Percentiles rank a stretch among this genome's conserved stretches.
Conservation (phyloP, 495 filamentous ascomycete genomes). For the Talaromyces proteolyticus region DNA sequence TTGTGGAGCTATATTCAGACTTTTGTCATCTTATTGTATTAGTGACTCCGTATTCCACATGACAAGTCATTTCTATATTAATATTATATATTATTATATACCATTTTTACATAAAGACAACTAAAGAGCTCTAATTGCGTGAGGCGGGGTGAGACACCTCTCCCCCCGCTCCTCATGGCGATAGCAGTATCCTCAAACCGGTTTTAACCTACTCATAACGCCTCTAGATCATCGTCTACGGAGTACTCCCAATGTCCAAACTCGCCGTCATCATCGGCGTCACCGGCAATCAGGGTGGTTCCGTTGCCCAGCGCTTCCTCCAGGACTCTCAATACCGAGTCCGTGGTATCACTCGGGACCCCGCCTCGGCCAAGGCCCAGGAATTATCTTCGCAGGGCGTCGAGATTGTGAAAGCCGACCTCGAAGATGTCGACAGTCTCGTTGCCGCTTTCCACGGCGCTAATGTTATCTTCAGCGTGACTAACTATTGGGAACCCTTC, state of each 20-base stretch:
- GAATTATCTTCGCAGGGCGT: conserved; percentile 27
- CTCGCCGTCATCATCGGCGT: conserved; percentile 33
- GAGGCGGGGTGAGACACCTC: no score
- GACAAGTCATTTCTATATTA: no score
- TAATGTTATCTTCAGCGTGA: conserved; percentile 43
- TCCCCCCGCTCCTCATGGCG: not conserved
- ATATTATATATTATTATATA: no score
- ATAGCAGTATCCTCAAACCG: not conserved
- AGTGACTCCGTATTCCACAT: no score
- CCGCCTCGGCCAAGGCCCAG: conserved; percentile 23
- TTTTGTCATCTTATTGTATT: no score
- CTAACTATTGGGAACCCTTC: conserved; percentile 44
- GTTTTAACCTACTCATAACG: not conserved
- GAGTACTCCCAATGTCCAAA: conserved; percentile 7
- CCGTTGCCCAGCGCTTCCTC: conserved; percentile 26
- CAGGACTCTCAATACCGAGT: conserved; percentile 27
- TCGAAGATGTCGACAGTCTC: conserved; percentile 32
- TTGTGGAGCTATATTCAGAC: no score
- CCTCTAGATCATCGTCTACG: not conserved
- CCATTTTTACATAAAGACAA: no score
- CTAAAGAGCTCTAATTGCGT: no score
- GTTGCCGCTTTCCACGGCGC: conserved; percentile 34
- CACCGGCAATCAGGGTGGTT: conserved; percentile 37
- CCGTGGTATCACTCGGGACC: conserved; percentile 32
- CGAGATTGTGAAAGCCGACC: conserved; percentile 36